These are phyloP conservation scores for Leptoxyphium fumago DNA, from an alignment of 2,329 filamentous ascomycete genomes.

Conservation along the genomic window DNA sequence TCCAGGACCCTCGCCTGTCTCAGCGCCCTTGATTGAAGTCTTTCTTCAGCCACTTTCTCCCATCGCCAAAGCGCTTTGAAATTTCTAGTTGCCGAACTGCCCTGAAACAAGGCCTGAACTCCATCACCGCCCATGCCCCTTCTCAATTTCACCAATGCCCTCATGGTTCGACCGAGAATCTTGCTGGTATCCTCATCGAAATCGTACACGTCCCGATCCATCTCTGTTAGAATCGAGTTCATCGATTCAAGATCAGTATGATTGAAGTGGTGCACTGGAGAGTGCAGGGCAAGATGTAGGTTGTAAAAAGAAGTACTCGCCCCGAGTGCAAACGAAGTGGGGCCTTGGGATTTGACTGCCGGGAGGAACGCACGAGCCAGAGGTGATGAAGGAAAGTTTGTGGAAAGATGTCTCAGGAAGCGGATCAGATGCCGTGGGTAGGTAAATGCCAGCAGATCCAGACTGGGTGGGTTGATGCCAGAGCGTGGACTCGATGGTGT, in stretches of 20 bases:
- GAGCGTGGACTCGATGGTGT: neutral
- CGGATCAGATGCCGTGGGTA: neutral
- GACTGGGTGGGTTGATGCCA: neutral
- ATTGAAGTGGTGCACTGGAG: constrained; percentile 12
- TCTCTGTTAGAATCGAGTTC: constrained; percentile 46
- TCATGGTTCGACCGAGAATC: neutral
- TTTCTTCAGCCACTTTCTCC: constrained; percentile 15
- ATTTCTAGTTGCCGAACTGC: constrained; percentile 18
- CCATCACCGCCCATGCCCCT: constrained; percentile 12
- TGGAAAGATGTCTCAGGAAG: constrained; percentile 27
- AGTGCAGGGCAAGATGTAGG: constrained; percentile 45
- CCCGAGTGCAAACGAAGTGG: constrained; percentile 57
- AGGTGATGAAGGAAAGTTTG: constrained; percentile 44
- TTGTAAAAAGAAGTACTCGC: constrained; percentile 58
- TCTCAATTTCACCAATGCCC: constrained; percentile 14
- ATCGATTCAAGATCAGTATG: constrained; percentile 40
- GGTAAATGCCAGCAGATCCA: neutral
- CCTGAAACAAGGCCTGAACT: constrained; percentile 16
- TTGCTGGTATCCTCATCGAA: constrained; percentile 34
- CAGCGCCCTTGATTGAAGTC: constrained; percentile 15
- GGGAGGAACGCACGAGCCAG: constrained; percentile 49
- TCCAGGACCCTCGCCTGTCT: constrained; percentile 1
- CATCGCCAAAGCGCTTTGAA: constrained; percentile 17
- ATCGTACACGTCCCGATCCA: constrained; percentile 47
- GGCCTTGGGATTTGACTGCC: constrained; percentile 50